A percentile compares a stretch with the other conserved stretches of the same genome.
Evolutionary conservation across 495 filamentous ascomycete species (phyloP).

Genomic region (Xylaria scruposa): DNA sequence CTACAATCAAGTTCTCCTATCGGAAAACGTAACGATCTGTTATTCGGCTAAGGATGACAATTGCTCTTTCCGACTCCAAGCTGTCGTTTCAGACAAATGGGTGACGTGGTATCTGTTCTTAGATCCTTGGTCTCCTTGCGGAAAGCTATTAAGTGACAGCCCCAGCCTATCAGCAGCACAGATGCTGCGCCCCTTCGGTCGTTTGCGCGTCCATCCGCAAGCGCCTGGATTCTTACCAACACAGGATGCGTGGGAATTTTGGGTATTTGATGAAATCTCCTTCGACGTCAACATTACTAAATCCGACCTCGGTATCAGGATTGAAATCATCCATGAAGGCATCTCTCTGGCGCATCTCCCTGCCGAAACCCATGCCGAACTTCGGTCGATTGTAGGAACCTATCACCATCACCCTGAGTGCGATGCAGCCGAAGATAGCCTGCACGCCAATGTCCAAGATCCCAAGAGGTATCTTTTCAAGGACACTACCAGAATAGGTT

Average conservation of each 20-base stretch:
- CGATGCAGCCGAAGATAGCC: slow-evolving; percentile 66
- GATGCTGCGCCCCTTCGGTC: slow-evolving; percentile 32
- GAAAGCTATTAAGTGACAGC: neutral
- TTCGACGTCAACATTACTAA: slow-evolving; percentile 6
- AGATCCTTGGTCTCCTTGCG: slow-evolving; percentile 31
- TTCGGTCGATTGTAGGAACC: slow-evolving; percentile 51
- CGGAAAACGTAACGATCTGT: slow-evolving; percentile 42
- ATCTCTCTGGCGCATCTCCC: neutral
- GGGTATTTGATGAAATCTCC: slow-evolving; percentile 10
- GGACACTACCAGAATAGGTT: slow-evolving; percentile 60
- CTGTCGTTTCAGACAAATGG: slow-evolving; percentile 35
- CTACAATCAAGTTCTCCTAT: slow-evolving; percentile 41
- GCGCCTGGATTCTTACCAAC: neutral
- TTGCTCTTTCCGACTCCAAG: slow-evolving; percentile 41
- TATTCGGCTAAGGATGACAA: slow-evolving; percentile 35
- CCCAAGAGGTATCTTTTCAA: slow-evolving; percentile 67
- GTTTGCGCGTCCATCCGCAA: neutral
- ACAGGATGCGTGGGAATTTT: slow-evolving; percentile 21
- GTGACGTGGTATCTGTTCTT: slow-evolving; percentile 45
- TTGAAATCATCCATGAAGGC: neutral
- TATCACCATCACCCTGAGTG: slow-evolving; percentile 68
- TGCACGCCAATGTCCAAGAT: slow-evolving; percentile 57
- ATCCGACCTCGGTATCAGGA: neutral
- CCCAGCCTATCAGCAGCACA: neutral
- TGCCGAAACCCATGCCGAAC: neutral